phyloP scores from a whole-genome alignment of 2,329 filamentous ascomycete genomes.

The Periconia macrospinosa region DNA sequence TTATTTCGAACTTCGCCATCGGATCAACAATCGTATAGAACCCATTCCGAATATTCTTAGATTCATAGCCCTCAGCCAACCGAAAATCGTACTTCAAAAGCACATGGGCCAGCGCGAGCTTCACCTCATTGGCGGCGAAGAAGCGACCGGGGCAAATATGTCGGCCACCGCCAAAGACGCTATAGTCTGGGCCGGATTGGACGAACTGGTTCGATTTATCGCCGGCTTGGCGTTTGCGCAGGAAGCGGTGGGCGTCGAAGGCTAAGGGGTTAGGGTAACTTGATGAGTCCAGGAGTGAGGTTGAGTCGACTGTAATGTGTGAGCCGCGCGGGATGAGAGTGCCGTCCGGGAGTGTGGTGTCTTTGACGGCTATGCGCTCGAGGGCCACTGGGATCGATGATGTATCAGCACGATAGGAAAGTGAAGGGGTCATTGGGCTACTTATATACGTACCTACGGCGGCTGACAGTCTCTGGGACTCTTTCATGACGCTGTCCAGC shows the following conservation, averaged over 20 bases:
- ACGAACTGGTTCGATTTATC: constrained; percentile 1
- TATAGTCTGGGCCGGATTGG: neutral
- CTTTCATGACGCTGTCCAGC: constrained; percentile 38
- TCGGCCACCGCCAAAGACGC: constrained; percentile 15
- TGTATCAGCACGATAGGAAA: too few species aligned
- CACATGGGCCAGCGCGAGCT: constrained; percentile 16
- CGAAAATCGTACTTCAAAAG: constrained; percentile 18
- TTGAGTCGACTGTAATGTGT: constrained; percentile 9
- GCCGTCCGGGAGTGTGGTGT: constrained; percentile 30
- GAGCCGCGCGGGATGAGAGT: constrained; percentile 20
- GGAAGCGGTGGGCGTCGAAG: constrained; percentile 12
- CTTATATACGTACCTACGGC: neutral
- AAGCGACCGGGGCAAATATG: constrained; percentile 24
- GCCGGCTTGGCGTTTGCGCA: neutral
- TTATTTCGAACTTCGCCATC: neutral
- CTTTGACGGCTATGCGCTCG: constrained; percentile 17
- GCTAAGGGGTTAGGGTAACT: constrained; percentile 4
- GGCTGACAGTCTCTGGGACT: constrained; percentile 25
- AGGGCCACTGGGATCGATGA: constrained; percentile 21
- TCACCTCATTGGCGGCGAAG: constrained; percentile 24
- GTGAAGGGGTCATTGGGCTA: too few species aligned
- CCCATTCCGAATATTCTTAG: neutral
- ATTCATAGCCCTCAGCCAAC: neutral
- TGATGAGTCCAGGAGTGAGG: neutral
- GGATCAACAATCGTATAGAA: neutral